Evolutionary conservation across 352 stramenopile species (phyloP).

Genomic region (Phytophthora chlamydospora): DNA sequence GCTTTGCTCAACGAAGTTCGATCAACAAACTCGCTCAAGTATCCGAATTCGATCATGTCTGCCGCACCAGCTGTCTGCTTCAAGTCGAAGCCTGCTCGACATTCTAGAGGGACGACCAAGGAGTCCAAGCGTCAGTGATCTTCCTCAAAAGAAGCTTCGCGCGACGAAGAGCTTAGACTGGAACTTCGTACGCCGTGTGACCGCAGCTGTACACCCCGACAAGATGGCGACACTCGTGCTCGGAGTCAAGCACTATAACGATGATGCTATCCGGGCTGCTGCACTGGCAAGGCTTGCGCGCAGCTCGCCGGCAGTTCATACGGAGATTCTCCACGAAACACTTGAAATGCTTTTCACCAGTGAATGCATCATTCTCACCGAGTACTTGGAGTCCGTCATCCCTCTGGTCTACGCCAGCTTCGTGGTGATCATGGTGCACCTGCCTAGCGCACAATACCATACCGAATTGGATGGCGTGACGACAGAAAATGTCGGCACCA

Average conservation of each 20-base stretch:
- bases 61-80: neutral
- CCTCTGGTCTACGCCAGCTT: conserved; percentile 27
- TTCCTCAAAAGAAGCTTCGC: too few relatives aligned
- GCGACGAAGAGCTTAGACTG: too few relatives aligned
- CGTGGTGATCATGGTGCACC: conserved; percentile 15
- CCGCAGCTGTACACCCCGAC: too few relatives aligned
- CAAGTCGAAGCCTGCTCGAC: neutral
- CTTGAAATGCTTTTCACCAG: conserved; percentile 22
- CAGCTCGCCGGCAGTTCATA: neutral
- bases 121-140: too few relatives aligned
- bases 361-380: conserved; percentile 35
- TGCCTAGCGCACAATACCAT: conserved; percentile 40
- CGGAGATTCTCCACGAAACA: conserved; percentile 5
- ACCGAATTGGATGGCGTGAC: conserved; percentile 14
- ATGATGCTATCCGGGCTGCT: neutral
- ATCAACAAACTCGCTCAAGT: neutral
- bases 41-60: conserved; percentile 4
- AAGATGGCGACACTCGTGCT: too few relatives aligned
- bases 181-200: too few relatives aligned
- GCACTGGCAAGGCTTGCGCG: too few relatives aligned
- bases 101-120: neutral
- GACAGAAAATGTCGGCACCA: conserved; percentile 5
- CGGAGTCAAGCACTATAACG: too few relatives aligned
- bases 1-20: conserved; percentile 1
- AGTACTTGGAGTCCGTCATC: conserved; percentile 41